Evolutionary conservation across 2,329 filamentous ascomycete species (phyloP).

Genomic region (Colletotrichum karsti): DNA sequence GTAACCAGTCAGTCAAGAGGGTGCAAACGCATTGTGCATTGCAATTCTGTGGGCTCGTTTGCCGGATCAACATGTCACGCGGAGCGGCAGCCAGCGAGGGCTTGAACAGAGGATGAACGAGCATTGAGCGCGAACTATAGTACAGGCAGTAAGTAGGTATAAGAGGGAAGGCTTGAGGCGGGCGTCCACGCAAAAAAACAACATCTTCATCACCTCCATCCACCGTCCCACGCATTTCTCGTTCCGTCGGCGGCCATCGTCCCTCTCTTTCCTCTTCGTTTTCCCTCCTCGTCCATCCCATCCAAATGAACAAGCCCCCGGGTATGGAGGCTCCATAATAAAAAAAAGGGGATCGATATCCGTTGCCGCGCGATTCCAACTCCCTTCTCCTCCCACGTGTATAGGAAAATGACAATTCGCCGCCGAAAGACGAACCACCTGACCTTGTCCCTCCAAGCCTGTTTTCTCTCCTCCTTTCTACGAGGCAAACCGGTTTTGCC

Average conservation of each 20-base stretch:
- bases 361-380: background rate
- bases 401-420: conserved; percentile 15
- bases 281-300: background rate
- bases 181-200: conserved; percentile 29
- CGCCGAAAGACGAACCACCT: conserved; percentile 12
- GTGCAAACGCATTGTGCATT: too few species aligned
- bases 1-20: too few species aligned
- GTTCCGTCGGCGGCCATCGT: conserved; percentile 11
- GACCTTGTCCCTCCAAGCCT: background rate
- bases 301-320: conserved; percentile 1
- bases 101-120: conserved; percentile 32
- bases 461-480: background rate
- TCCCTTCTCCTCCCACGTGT: conserved; percentile 5
- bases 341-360: background rate
- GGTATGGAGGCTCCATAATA: background rate
- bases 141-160: conserved; percentile 31
- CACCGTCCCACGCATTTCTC: conserved; percentile 23
- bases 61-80: background rate
- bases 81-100: background rate
- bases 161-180: conserved; percentile 27
- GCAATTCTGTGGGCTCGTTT: too few species aligned
- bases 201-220: conserved; percentile 25
- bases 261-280: background rate
- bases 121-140: conserved; percentile 29
- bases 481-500: conserved; percentile 1